These are phyloP conservation scores for Penicillium verhagenii DNA, from an alignment of 495 filamentous ascomycete species.

Conservation along the genomic window DNA sequence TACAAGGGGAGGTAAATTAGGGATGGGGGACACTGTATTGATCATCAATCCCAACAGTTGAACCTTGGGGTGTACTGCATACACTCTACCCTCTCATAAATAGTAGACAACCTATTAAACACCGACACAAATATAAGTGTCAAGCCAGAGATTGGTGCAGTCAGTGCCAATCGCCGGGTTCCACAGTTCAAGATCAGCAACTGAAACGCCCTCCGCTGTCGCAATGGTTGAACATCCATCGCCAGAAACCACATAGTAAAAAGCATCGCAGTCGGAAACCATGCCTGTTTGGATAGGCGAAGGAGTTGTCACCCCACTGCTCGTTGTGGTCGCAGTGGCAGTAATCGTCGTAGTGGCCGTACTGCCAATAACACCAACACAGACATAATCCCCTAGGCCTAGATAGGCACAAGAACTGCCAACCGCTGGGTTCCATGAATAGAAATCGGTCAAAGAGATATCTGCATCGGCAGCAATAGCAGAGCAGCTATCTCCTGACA, in stretches of 20 bases:
- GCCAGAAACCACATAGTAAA: slow-evolving; percentile 18
- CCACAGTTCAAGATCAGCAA: slow-evolving; percentile 1
- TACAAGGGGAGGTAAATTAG: no score
- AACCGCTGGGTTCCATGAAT: slow-evolving; percentile 17
- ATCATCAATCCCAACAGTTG: no score
- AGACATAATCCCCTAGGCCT: slow-evolving; percentile 16
- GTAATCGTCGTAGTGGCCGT: neutral
- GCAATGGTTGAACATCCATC: slow-evolving; percentile 25
- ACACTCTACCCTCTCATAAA: no score
- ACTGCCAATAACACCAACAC: slow-evolving; percentile 13
- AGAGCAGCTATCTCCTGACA: neutral
- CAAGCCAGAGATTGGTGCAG: neutral
- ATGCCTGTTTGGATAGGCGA: slow-evolving; percentile 21
- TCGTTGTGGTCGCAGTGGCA: slow-evolving; percentile 3
- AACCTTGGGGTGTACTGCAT: no score
- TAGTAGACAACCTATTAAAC: neutral
- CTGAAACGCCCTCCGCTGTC: slow-evolving; percentile 3
- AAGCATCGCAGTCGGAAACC: slow-evolving; percentile 18
- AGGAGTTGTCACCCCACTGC: slow-evolving; percentile 14
- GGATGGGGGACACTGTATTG: no score
- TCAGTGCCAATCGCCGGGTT: slow-evolving; percentile 7
- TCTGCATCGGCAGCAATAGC: neutral
- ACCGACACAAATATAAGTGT: neutral
- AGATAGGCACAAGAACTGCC: slow-evolving; percentile 16
- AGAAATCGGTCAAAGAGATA: slow-evolving; percentile 3